These are phyloP conservation scores for Rhodotorula sp. DNA, from an alignment of 1,284 basidiomycete species.

Conservation along the genomic window DNA sequence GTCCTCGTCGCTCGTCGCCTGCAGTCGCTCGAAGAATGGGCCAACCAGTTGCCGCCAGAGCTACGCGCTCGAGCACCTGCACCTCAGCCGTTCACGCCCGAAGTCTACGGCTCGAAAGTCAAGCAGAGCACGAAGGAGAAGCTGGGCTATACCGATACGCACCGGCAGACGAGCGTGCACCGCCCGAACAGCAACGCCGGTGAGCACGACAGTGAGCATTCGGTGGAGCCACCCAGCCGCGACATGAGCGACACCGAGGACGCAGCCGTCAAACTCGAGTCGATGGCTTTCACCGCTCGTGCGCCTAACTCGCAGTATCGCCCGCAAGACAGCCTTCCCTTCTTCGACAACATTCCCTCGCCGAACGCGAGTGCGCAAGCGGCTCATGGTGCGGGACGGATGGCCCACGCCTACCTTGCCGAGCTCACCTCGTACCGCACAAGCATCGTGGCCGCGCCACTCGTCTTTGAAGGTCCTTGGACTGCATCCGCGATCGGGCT, in stretches of 20 bases:
- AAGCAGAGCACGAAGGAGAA: conserved; percentile 12
- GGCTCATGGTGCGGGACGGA: background rate
- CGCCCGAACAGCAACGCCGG: background rate
- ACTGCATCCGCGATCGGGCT: conserved; percentile 15
- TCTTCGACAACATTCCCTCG: conserved; percentile 23
- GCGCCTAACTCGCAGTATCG: conserved; percentile 15
- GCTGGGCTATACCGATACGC: background rate
- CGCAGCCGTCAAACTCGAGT: conserved; percentile 28
- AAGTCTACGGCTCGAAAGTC: conserved; percentile 19
- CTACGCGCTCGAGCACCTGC: conserved; percentile 4
- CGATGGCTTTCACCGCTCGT: conserved; percentile 15
- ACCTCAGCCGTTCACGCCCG: conserved; percentile 9
- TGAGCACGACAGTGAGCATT: background rate
- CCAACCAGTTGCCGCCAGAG: conserved; percentile 17
- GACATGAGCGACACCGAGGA: conserved; percentile 24
- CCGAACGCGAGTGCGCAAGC: background rate
- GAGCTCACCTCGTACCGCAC: conserved; percentile 29
- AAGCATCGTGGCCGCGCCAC: conserved; percentile 20
- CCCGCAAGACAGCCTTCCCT: conserved; percentile 26
- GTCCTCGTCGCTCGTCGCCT: conserved; percentile 23
- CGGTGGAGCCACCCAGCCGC: conserved; percentile 3
- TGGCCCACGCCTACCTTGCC: background rate
- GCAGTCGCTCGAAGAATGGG: conserved; percentile 26
- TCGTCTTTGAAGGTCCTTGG: conserved; percentile 16
- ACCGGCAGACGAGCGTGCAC: background rate